These are phyloP conservation scores for Yamadazyma tumulicola DNA, from an alignment of 805 yeast genomes.

Conservation along the genomic window DNA sequence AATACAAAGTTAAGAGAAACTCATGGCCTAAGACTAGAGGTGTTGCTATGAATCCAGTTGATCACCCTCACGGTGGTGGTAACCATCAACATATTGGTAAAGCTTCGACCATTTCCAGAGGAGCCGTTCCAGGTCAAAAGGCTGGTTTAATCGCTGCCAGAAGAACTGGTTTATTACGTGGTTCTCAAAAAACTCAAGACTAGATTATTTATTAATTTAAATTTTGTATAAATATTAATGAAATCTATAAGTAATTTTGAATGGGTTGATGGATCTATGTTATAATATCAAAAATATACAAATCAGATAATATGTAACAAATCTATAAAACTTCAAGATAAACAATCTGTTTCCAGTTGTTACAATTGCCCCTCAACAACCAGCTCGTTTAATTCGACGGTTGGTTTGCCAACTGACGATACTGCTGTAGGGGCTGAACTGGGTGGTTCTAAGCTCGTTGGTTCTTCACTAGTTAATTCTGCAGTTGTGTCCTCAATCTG, in stretches of 20 bases:
- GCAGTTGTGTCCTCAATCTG: not conserved
- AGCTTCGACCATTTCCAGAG: conserved; percentile 75
- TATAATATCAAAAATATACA: conserved; percentile 11
- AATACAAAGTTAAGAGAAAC: conserved; percentile 99
- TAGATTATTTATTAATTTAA: conserved; percentile 27
- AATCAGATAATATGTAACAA: conserved; percentile 4
- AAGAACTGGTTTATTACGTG: conserved; percentile 99
- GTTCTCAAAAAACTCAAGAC: conserved; percentile 84
- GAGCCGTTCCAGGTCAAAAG: conserved; percentile 99
- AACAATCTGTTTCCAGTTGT: too few species aligned
- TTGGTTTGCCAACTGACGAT: not conserved
- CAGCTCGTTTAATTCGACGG: not conserved
- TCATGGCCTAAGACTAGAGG: conserved; percentile 99
- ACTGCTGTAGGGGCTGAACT: too few species aligned
- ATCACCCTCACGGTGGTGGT: conserved; percentile 99
- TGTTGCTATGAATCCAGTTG: conserved; percentile 99
- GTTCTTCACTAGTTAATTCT: not conserved
- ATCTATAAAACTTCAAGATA: too few species aligned
- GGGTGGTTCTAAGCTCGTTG: too few species aligned
- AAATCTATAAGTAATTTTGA: conserved; percentile 5
- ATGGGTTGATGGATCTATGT: conserved; percentile 8
- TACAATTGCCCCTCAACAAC: too few species aligned
- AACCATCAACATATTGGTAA: conserved; percentile 37
- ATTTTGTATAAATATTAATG: conserved; percentile 7
- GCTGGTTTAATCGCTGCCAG: conserved; percentile 99